Evolutionary conservation across 31 red algal species (phyloP).

Genomic region (Odonthalia washingtoniensis): DNA sequence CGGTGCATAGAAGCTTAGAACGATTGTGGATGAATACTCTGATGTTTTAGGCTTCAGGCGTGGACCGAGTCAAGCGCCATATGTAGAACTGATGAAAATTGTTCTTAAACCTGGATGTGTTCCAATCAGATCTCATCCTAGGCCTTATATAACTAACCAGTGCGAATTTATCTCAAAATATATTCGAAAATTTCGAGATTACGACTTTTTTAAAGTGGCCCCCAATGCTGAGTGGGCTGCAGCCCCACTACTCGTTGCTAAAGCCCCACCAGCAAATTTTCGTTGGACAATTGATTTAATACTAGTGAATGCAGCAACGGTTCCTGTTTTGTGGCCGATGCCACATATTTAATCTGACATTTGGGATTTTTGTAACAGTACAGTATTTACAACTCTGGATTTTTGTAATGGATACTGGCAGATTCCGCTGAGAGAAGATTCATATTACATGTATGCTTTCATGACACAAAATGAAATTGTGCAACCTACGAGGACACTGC

Average conservation of each 20-base stretch:
- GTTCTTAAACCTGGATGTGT: not conserved
- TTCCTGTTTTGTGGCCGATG: no score
- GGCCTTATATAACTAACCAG: not conserved
- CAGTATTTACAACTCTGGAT: no score
- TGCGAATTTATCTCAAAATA: constrained; percentile 5
- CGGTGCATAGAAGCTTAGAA: not conserved
- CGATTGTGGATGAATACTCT: not conserved
- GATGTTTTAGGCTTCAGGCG: constrained; percentile 12
- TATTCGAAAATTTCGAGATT: constrained; percentile 8
- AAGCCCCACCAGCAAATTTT: no score
- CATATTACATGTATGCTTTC: no score
- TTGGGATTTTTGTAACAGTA: no score
- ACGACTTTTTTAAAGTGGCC: not conserved
- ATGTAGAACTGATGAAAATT: constrained; percentile 25
- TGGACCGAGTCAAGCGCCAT: not conserved
- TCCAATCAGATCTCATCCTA: not conserved
- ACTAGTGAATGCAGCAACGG: no score
- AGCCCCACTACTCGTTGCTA: not conserved
- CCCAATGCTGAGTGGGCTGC: constrained; percentile 24
- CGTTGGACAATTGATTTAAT: no score
- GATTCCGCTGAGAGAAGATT: no score
- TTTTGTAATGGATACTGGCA: no score
- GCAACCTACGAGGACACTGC: no score
- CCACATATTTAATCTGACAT: no score
- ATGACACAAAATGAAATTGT: no score